Evolutionary conservation across 1,284 basidiomycete genomes (phyloP), one percentile per base, ranked within the genome.

Genomic region (Vanrija humicola): DNA sequence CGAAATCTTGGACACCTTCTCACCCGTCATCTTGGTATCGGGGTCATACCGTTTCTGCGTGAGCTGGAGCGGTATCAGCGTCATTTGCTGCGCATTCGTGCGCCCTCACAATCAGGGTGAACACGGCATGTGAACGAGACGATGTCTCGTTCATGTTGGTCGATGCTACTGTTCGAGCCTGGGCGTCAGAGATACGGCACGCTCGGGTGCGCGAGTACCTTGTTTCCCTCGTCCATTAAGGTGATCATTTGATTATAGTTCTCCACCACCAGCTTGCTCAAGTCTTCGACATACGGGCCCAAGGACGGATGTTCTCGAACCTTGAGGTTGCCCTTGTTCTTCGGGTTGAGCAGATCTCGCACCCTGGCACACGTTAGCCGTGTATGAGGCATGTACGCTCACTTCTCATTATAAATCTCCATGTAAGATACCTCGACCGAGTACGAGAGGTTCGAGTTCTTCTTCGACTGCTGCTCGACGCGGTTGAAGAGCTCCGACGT

Each of bases 141-240:
- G 93, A 97, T 79, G 96, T 98, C 79, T 98, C 96, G 78, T 99
- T 99, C 96, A 99, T 99, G 77, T 96, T 91, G 21, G 96, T 99
- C 19, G 96, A 95, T 10, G 96, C 96, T 10, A 98, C 94, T 23
- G 95, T 98, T 46, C 95, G 82, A 44, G 90, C 91, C 75, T 75
- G 50, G 0, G 4, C 1, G 26, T 61, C 26, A 56, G 58, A 43
- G 38, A 29, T 43, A 14, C 16, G 21, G 21, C 21, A 14, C n/a
- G 21, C 16, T 5, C 14, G 16, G 8, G 14, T n/a, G 29, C n/a
- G 15, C 14, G 47, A 74, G 56, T 43, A 76, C 79, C 80, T 98
- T 98, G 78, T 98, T 98, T 43, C 95, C 95, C 75, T 98, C 95
- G 78, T 98, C 95, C 94, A 98, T 98, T 70, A 98, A 85, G 8